A percentile compares a stretch with the other conserved stretches of the same genome.
phyloP scores from a whole-genome alignment of 2,329 filamentous ascomycete species.

The Cladosporium oxysporum region DNA sequence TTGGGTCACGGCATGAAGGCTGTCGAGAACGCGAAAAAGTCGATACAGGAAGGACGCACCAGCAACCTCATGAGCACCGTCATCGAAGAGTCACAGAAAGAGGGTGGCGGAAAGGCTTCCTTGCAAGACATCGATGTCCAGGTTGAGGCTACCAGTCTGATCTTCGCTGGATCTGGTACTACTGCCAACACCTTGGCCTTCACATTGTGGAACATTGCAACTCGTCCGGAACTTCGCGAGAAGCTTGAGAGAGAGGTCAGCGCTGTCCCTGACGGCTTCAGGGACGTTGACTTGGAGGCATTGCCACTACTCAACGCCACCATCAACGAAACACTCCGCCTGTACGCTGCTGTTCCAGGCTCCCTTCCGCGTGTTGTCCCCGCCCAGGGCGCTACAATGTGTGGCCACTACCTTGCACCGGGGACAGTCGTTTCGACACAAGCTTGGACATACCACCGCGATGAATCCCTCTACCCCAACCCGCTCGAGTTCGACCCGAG shows the following conservation, averaged over 20 bases:
- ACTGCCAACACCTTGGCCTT: constrained; percentile 36
- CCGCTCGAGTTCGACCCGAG: constrained; percentile 30
- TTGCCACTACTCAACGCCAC: constrained; percentile 30
- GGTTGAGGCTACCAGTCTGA: constrained; percentile 32
- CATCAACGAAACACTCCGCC: constrained; percentile 41
- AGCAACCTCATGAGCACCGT: constrained; percentile 34
- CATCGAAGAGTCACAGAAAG: constrained; percentile 28
- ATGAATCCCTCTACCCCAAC: constrained; percentile 29
- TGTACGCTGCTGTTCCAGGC: constrained; percentile 37
- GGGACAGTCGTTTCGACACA: constrained; percentile 42
- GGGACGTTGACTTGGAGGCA: constrained; percentile 29
- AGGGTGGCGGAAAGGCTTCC: constrained; percentile 28
- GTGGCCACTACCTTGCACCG: constrained; percentile 40
- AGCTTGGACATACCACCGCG: constrained; percentile 43
- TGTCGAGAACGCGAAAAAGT: constrained; percentile 30
- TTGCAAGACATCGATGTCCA: constrained; percentile 33
- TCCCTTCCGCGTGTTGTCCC: constrained; percentile 34
- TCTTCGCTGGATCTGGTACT: constrained; percentile 38
- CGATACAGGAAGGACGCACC: constrained; percentile 19
- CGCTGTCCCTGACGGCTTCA: constrained; percentile 24
- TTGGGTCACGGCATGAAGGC: constrained; percentile 29
- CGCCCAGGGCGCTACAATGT: constrained; percentile 30
- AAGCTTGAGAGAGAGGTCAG: constrained; percentile 32
- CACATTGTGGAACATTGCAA: constrained; percentile 33
- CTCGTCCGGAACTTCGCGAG: constrained; percentile 26